Evolutionary conservation across 345 rosid genomes (phyloP), one percentile per base, ranked within the genome.

Genomic region (Lagerstroemia speciosa): DNA sequence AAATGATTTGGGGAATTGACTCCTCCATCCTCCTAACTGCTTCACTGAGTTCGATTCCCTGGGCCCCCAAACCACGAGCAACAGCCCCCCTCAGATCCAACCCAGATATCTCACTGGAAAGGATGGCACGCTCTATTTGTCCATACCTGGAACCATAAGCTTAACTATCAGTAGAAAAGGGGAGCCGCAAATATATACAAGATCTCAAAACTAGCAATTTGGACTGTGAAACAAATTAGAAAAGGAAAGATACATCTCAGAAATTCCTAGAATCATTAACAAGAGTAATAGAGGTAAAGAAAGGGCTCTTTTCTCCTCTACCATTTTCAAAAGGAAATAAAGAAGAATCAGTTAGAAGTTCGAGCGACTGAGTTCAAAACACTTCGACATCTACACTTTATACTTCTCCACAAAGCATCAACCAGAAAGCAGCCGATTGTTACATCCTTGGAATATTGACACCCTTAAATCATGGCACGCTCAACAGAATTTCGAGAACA

Each of bases 1-100:
- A 78, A 60, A 94, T 89, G 73, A 94, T 87, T 80, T 86, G 97
- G 69, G 99, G 95, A 74, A 89, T 85, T 57, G 99, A 94, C 72
- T 94, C 99, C 82, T 94, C 99, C 99, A 94, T 94, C 74, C 99
- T 84, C 72, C 97, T 78, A 77, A 94, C 99, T 55, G 97, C 88
- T 80, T 94, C 99, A 37, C 97, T 94, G 81, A 94, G 90, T 73
- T 94, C 99, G 72, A 94, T 84, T 73, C 99, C 99, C 80, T 94
- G 97, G 75, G 97, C 99, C 68, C 99, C 97, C 70, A 94, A 85
- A 27, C 96, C 96, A 71, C 99, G 95, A 62, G 96, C 73, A 67
- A 94, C 99, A 68, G 99, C 99, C 71, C 99, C 97, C 74, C 99
- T 89, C 75, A 94, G 84, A 84, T 91, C 99, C 67, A 91, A 87